Conservation (phyloP, 192 early-diverging fungal genomes). For the Phycomyces nitens region DNA sequence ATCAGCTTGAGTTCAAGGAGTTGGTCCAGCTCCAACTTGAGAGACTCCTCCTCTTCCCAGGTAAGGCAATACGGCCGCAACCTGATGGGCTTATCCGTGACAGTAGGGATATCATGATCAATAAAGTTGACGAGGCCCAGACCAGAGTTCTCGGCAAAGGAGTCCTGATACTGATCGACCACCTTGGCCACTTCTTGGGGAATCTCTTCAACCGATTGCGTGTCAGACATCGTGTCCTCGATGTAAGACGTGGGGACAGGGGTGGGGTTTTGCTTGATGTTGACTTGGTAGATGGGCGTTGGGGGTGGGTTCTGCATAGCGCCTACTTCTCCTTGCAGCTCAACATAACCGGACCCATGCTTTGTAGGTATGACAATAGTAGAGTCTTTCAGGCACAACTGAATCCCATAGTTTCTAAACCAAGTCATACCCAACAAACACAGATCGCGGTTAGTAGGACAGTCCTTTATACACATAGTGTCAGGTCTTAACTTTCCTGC, state of each 20-base stretch:
- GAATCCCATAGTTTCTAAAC: background rate
- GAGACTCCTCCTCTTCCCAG: background rate
- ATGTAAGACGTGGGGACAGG: slow-evolving; percentile 6
- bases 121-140: background rate
- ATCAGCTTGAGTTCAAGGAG: background rate
- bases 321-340: background rate
- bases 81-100: background rate
- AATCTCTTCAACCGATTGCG: background rate
- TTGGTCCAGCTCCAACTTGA: background rate
- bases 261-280: background rate
- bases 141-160: background rate
- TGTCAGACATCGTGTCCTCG: background rate
- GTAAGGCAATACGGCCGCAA: background rate
- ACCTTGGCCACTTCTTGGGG: background rate
- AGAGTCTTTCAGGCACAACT: background rate
- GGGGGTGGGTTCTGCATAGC: slow-evolving; percentile 10
- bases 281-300: background rate
- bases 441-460: background rate
- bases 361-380: background rate
- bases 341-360: background rate
- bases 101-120: background rate
- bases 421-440: too few relatives aligned
- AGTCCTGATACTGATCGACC: background rate
- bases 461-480: background rate
- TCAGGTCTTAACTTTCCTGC: background rate